phyloP scores from a whole-genome alignment of 2,329 filamentous ascomycete genomes.

The Bipolaris bicolor region DNA sequence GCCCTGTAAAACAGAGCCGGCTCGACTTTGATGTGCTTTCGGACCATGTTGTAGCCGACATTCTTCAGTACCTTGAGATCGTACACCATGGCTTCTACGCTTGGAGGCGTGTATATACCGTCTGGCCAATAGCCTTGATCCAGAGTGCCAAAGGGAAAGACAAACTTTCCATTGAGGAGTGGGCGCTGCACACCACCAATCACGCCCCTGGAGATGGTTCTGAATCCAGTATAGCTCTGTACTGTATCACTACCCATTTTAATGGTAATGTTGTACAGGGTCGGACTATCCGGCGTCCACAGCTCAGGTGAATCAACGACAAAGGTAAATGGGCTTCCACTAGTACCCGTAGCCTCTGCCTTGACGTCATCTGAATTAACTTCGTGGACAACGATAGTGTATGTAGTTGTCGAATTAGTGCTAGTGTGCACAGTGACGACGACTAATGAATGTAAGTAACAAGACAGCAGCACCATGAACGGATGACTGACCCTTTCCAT shows the following conservation, averaged over 20 bases:
- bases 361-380: constrained; percentile 48
- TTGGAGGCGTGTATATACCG: constrained; percentile 70
- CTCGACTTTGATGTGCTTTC: constrained; percentile 76
- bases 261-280: constrained; percentile 68
- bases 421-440: constrained; percentile 62
- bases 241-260: constrained; percentile 60
- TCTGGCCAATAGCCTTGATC: constrained; percentile 77
- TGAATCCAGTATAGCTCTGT: constrained; percentile 71
- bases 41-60: constrained; percentile 72
- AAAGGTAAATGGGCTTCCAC: constrained; percentile 62
- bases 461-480: not conserved
- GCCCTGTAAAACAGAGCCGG: constrained; percentile 71
- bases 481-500: constrained; percentile 37
- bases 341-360: constrained; percentile 52
- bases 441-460: constrained; percentile 51
- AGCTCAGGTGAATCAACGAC: constrained; percentile 60
- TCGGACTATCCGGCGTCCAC: constrained; percentile 70
- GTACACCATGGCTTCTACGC: constrained; percentile 69
- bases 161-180: constrained; percentile 70
- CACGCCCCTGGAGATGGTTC: constrained; percentile 64
- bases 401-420: constrained; percentile 39
- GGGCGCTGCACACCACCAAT: constrained; percentile 66
- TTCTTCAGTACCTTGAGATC: constrained; percentile 69
- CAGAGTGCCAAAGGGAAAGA: constrained; percentile 71
- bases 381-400: constrained; percentile 51